These are phyloP conservation scores for Helicostylum pulchrum DNA, from an alignment of 192 early-diverging fungal species.

Conservation along the genomic window DNA sequence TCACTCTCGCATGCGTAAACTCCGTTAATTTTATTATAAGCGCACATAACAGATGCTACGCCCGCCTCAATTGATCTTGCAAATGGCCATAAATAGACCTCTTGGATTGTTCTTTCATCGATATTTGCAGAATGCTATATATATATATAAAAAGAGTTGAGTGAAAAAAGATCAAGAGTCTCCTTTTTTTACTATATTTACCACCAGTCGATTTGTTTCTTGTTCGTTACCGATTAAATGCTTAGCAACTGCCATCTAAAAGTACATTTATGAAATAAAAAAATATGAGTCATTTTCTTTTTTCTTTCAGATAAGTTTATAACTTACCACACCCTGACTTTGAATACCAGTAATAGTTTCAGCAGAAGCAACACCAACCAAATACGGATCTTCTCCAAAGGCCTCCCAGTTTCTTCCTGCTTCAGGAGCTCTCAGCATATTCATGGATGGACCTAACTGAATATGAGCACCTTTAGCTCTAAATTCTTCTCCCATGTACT, in stretches of 20 bases:
- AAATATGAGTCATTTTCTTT: not conserved
- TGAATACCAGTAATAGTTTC: constrained; percentile 29
- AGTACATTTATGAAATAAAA: not conserved
- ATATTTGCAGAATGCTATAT: constrained; percentile 34
- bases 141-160: not conserved
- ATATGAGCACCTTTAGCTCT: constrained; percentile 55
- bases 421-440: constrained; percentile 26
- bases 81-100: constrained; percentile 52
- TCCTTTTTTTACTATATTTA: not conserved
- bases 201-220: constrained; percentile 23
- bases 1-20: constrained; percentile 55
- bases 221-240: constrained; percentile 37
- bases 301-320: not conserved
- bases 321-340: constrained; percentile 26
- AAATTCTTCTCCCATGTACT: constrained; percentile 54
- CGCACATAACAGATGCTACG: constrained; percentile 60
- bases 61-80: constrained; percentile 52
- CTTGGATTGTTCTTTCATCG: constrained; percentile 55
- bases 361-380: constrained; percentile 25
- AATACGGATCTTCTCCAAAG: constrained; percentile 34
- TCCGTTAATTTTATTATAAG: constrained; percentile 60
- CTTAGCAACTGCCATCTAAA: constrained; percentile 31
- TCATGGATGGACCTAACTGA: constrained; percentile 46
- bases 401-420: constrained; percentile 34
- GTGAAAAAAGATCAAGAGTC: no score